A percentile compares a stretch with the other conserved stretches of the same genome.
Evolutionary conservation across 768 basidiomycete species (phyloP).

Genomic region (Imleria badia): DNA sequence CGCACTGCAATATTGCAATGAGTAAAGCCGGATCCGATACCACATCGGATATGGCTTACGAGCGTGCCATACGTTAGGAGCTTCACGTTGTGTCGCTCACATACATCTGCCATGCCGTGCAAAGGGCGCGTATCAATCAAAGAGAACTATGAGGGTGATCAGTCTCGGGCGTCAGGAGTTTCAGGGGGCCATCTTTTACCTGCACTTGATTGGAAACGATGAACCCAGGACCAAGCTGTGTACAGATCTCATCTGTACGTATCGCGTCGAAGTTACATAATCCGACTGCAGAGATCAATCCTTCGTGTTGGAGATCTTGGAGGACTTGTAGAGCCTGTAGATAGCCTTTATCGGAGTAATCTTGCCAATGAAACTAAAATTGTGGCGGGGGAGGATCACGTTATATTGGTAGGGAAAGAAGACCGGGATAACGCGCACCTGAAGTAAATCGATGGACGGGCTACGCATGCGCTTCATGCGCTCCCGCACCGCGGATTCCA

Average conservation of each 20-base stretch:
- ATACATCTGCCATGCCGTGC: constrained; percentile 76
- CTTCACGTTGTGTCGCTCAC: constrained; percentile 68
- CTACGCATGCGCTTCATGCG: constrained; percentile 68
- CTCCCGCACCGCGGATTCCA: constrained; percentile 65
- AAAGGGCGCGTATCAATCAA: constrained; percentile 77
- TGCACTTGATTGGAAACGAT: constrained; percentile 85
- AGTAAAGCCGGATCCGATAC: background rate
- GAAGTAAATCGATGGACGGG: constrained; percentile 63
- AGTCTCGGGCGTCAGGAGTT: constrained; percentile 1
- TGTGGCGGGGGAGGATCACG: background rate
- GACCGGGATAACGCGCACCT: constrained; percentile 42
- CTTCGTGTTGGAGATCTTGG: constrained; percentile 56
- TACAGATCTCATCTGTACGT: constrained; percentile 78
- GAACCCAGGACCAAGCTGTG: constrained; percentile 63
- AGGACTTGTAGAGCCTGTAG: constrained; percentile 51
- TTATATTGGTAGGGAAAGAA: background rate
- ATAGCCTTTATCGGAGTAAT: constrained; percentile 54
- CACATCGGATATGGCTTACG: constrained; percentile 40
- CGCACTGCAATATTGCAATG: constrained; percentile 54
- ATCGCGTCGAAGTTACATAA: constrained; percentile 81
- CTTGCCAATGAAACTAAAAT: constrained; percentile 76
- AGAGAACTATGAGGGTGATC: constrained; percentile 57
- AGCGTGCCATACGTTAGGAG: constrained; percentile 81
- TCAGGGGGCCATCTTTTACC: constrained; percentile 39
- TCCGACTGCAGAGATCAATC: constrained; percentile 64